Evolutionary conservation across 2,329 filamentous ascomycete species (phyloP).

Genomic region (Sporothrix inflata): DNA sequence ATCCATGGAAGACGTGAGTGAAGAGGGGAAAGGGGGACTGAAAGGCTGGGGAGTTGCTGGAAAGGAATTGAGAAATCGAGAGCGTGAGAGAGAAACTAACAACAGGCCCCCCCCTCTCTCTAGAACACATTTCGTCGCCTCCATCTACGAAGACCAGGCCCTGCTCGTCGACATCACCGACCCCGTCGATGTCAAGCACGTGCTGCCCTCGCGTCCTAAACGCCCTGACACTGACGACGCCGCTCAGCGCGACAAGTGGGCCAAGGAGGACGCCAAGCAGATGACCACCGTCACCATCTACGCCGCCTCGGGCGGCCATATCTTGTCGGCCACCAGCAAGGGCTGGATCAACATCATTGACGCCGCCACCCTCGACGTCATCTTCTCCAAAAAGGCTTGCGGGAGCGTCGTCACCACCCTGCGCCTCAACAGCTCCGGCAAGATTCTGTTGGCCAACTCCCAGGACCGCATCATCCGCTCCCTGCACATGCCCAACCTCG

Average conservation of each 20-base stretch:
- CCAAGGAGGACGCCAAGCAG: constrained; percentile 90
- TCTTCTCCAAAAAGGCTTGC: constrained; percentile 88
- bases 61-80: background rate
- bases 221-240: constrained; percentile 73
- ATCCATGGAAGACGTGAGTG: constrained; percentile 73
- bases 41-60: too few relatives aligned
- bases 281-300: constrained; percentile 93
- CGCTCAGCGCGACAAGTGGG: constrained; percentile 76
- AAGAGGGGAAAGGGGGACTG: background rate
- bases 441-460: constrained; percentile 87
- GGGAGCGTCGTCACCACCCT: constrained; percentile 86
- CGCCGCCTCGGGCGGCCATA: constrained; percentile 81
- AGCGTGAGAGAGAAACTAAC: background rate
- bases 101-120: background rate
- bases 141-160: constrained; percentile 91
- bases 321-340: constrained; percentile 91
- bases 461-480: constrained; percentile 95
- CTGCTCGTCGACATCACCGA: constrained; percentile 80
- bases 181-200: constrained; percentile 71
- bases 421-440: constrained; percentile 80
- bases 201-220: constrained; percentile 80
- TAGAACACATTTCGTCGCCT: constrained; percentile 77
- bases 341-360: constrained; percentile 97
- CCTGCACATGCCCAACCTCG: constrained; percentile 81
- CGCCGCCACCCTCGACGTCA: constrained; percentile 74